phyloP scores from a whole-genome alignment of 768 basidiomycete genomes.

The Tylopilus intermedius region DNA sequence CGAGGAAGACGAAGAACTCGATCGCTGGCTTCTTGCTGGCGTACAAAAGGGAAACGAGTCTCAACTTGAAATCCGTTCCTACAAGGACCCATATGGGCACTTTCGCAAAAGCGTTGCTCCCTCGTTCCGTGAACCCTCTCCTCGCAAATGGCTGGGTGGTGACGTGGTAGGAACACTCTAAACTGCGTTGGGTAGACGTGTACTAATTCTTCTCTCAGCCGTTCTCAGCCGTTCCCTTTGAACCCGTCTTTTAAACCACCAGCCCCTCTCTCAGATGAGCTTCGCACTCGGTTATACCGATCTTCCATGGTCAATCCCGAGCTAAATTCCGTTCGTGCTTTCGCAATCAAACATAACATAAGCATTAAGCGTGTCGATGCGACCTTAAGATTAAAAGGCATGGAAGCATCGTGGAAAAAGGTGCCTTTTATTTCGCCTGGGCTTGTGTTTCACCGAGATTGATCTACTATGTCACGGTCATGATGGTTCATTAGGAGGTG shows the following conservation, averaged over 20 bases:
- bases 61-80: constrained; percentile 3
- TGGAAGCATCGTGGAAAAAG: constrained; percentile 70
- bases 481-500: constrained; percentile 35
- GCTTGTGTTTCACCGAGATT: constrained; percentile 6
- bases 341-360: constrained; percentile 60
- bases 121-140: constrained; percentile 28
- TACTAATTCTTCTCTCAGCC: neutral
- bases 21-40: constrained; percentile 16
- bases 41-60: constrained; percentile 17
- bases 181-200: neutral
- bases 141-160: constrained; percentile 61
- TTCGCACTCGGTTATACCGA: constrained; percentile 54
- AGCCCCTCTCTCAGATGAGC: constrained; percentile 61
- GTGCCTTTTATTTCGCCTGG: constrained; percentile 38
- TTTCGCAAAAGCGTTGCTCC: constrained; percentile 20
- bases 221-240: constrained; percentile 71
- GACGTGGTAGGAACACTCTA: constrained; percentile 44
- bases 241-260: constrained; percentile 83
- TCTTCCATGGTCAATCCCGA: constrained; percentile 57
- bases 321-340: constrained; percentile 49
- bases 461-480: neutral
- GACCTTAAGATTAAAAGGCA: constrained; percentile 73
- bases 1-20: constrained; percentile 11
- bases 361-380: constrained; percentile 80
- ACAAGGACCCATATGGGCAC: constrained; percentile 15